These are phyloP conservation scores for Apophysomyces variabilis DNA, from an alignment of 371 early-diverging fungal genomes.

Conservation along the genomic window DNA sequence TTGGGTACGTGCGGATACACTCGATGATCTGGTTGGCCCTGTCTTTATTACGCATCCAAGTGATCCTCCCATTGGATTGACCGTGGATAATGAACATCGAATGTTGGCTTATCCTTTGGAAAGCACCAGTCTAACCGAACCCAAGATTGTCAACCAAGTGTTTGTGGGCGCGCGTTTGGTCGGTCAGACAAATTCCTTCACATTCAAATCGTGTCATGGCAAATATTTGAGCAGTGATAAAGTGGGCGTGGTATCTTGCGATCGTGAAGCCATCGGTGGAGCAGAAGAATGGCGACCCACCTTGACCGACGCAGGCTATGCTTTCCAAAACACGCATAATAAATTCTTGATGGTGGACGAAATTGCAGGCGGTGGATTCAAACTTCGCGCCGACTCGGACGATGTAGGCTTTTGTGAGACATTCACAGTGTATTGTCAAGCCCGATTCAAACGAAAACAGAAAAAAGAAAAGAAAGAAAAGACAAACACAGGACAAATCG, in stretches of 20 bases:
- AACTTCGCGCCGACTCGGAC: slow-evolving; percentile 75
- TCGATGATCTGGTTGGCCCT: slow-evolving; percentile 77
- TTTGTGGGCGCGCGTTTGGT: slow-evolving; percentile 67
- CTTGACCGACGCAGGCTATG: slow-evolving; percentile 74
- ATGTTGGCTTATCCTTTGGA: slow-evolving; percentile 51
- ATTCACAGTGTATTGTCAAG: slow-evolving; percentile 74
- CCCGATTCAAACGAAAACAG: slow-evolving; percentile 55
- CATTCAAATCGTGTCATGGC: slow-evolving; percentile 69
- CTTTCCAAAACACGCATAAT: slow-evolving; percentile 65
- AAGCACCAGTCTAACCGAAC: slow-evolving; percentile 49
- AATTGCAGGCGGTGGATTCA: slow-evolving; percentile 57
- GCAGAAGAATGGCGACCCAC: slow-evolving; percentile 81
- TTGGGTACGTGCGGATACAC: slow-evolving; percentile 66
- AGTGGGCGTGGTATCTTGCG: slow-evolving; percentile 76
- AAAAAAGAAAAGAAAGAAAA: slow-evolving; percentile 42
- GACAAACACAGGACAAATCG: slow-evolving; percentile 24
- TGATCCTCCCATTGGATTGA: slow-evolving; percentile 67
- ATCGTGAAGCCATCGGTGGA: slow-evolving; percentile 79
- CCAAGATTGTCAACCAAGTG: slow-evolving; percentile 71
- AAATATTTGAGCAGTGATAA: slow-evolving; percentile 82
- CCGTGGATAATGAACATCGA: slow-evolving; percentile 56
- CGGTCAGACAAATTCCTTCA: slow-evolving; percentile 56
- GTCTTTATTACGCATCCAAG: slow-evolving; percentile 69
- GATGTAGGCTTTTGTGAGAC: slow-evolving; percentile 75
- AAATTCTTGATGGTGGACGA: slow-evolving; percentile 70